Evolutionary conservation across 805 yeast species (phyloP).

Genomic region (Pichia phayaonensis): DNA sequence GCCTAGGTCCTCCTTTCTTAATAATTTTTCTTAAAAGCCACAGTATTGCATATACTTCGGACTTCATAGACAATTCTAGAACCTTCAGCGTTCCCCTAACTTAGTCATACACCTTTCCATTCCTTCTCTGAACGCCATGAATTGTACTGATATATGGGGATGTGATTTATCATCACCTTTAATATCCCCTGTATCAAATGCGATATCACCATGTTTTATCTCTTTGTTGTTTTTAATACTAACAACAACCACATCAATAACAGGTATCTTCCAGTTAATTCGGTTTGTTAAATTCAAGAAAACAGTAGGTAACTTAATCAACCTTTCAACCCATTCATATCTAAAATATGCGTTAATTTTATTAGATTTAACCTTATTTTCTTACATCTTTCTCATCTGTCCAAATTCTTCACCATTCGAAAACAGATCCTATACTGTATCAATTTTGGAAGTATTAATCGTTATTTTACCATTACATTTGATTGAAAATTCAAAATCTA

Average conservation of each 20-base stretch:
- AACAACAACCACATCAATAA: slow-evolving; percentile 8
- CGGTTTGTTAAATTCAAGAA: slow-evolving; percentile 3
- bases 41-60: too few relatives aligned
- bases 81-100: too few relatives aligned
- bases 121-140: neutral
- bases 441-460: slow-evolving; percentile 12
- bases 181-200: slow-evolving; percentile 16
- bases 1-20: too few relatives aligned
- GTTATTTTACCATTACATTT: slow-evolving; percentile 36
- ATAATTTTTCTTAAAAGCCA: too few relatives aligned
- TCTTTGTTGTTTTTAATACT: slow-evolving; percentile 13
- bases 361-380: slow-evolving; percentile 7
- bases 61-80: too few relatives aligned
- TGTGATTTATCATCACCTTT: slow-evolving; percentile 18
- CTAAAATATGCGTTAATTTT: slow-evolving; percentile 12
- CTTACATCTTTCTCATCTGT: slow-evolving; percentile 6
- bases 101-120: too few relatives aligned
- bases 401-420: slow-evolving; percentile 1
- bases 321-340: slow-evolving; percentile 6
- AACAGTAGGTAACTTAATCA: slow-evolving; percentile 11
- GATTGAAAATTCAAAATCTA: slow-evolving; percentile 35
- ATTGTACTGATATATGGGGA: neutral
- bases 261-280: slow-evolving; percentile 19
- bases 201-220: slow-evolving; percentile 27
- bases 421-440: slow-evolving; percentile 9